Evolutionary conservation across 2,329 filamentous ascomycete genomes (phyloP), one percentile per base, ranked within the genome.

Genomic region (Pleoardoris graminearum): DNA sequence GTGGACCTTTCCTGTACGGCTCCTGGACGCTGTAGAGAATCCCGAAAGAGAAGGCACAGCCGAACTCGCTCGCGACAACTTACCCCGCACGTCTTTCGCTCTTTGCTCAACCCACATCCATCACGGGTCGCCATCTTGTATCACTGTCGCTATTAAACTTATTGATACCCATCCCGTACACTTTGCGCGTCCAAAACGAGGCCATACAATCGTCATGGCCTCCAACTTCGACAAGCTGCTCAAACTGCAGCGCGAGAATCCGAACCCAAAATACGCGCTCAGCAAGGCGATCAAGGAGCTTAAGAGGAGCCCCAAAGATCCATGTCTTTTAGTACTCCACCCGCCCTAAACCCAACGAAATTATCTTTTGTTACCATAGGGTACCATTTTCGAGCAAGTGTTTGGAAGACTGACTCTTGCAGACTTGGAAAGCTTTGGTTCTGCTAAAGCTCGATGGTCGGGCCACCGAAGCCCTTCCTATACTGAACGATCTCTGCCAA

Each of bases 231-330:
- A 73, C 14, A 72, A 66, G 50, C 58, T 72, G 25, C 45, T 52
- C 10, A 72, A 67, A 45, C 62, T 67, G 27, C 63, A 65, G 54
- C 65, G 63, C 29, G 67, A 71, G 36, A 67, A 67, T 43, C 61
- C 67, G 12, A 72, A 68, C 54, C 60, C 68, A 32, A 73, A 72
- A 58, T 65, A 67, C 46, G 72, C 70, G 37, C 56, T 68, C 17
- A 59, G 62, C 19, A 67, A 70, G 35, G 66, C 68, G 22, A 57
- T 58, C 32, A 72, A 69, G 51, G 60, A 65, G 32, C 60, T 73
- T 22, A 73, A 74, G 54, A 74, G 72, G 51, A 61, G 60, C 7
- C 65, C 70, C 16, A 59, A 63, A 21, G 71, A 75, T 44, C 67
- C 71, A n/a, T 74, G 70, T 56, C 57, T 73, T 23, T 44, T 63